Evolutionary conservation across 2,329 filamentous ascomycete genomes (phyloP).

Genomic region (Cladosporium oxysporum): DNA sequence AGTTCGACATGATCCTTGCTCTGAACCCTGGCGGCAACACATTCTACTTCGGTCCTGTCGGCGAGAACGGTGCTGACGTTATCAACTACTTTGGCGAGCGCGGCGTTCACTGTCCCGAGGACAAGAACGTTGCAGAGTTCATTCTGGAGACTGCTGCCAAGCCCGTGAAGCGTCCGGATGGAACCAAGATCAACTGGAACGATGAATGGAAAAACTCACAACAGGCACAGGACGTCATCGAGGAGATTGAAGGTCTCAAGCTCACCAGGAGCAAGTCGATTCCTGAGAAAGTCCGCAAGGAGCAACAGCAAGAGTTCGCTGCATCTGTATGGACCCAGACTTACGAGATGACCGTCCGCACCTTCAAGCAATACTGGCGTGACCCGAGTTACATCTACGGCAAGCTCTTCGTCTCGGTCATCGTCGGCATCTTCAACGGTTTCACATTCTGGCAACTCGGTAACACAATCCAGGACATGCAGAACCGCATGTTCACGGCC

Average conservation of each 20-base stretch:
- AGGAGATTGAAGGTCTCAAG: constrained; percentile 68
- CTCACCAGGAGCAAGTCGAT: constrained; percentile 54
- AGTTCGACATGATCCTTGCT: constrained; percentile 73
- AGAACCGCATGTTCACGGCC: constrained; percentile 76
- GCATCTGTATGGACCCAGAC: constrained; percentile 66
- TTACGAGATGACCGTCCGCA: constrained; percentile 65
- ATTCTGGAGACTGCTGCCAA: constrained; percentile 67
- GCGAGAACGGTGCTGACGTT: constrained; percentile 64
- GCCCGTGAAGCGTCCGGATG: constrained; percentile 53
- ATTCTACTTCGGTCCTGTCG: constrained; percentile 73
- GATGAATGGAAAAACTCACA: constrained; percentile 70
- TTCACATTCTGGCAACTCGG: constrained; percentile 76
- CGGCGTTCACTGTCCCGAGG: constrained; percentile 66
- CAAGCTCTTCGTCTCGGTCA: constrained; percentile 70
- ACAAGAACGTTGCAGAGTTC: constrained; percentile 67
- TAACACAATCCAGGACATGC: constrained; percentile 66
- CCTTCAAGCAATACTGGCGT: constrained; percentile 74
- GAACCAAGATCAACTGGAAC: constrained; percentile 68
- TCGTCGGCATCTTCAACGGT: constrained; percentile 75
- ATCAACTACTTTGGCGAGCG: constrained; percentile 68
- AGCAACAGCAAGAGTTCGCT: constrained; percentile 56
- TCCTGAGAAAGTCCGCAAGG: constrained; percentile 39
- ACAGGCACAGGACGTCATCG: constrained; percentile 59
- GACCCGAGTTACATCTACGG: constrained; percentile 75
- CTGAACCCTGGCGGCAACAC: constrained; percentile 69